Evolutionary conservation across 805 yeast species (phyloP).

Genomic region (Ogataea naganishii): DNA sequence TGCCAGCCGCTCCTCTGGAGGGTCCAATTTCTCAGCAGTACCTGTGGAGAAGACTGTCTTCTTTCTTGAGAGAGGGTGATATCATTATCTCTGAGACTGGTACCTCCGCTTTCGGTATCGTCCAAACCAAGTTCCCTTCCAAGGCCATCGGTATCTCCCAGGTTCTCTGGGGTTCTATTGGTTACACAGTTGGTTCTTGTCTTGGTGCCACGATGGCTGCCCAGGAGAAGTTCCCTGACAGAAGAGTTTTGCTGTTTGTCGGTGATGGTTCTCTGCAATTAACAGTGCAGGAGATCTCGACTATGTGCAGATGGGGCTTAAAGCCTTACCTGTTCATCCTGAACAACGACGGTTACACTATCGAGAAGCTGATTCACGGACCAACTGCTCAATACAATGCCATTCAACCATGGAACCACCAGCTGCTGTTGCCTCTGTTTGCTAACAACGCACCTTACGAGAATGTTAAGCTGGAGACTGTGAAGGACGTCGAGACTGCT

Average conservation of each 20-base stretch:
- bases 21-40: constrained; percentile 51
- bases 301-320: constrained; percentile 57
- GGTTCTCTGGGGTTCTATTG: constrained; percentile 72
- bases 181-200: constrained; percentile 60
- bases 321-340: constrained; percentile 62
- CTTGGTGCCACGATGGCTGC: constrained; percentile 65
- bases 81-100: constrained; percentile 65
- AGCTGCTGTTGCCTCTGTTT: constrained; percentile 47
- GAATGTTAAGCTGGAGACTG: constrained; percentile 41
- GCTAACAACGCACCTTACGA: constrained; percentile 48
- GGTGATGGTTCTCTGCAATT: constrained; percentile 75
- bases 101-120: constrained; percentile 67
- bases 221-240: constrained; percentile 49
- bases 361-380: constrained; percentile 69
- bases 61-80: constrained; percentile 60
- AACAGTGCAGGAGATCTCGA: constrained; percentile 66
- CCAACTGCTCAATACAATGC: constrained; percentile 54
- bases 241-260: constrained; percentile 57
- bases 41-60: constrained; percentile 58
- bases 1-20: constrained; percentile 35
- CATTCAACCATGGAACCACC: constrained; percentile 64
- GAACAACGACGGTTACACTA: constrained; percentile 69
- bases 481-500: constrained; percentile 50
- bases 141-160: constrained; percentile 60
- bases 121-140: constrained; percentile 56